Conservation (phyloP, 1,139 yeast genomes). For the Geotrichum phurueaensis region DNA sequence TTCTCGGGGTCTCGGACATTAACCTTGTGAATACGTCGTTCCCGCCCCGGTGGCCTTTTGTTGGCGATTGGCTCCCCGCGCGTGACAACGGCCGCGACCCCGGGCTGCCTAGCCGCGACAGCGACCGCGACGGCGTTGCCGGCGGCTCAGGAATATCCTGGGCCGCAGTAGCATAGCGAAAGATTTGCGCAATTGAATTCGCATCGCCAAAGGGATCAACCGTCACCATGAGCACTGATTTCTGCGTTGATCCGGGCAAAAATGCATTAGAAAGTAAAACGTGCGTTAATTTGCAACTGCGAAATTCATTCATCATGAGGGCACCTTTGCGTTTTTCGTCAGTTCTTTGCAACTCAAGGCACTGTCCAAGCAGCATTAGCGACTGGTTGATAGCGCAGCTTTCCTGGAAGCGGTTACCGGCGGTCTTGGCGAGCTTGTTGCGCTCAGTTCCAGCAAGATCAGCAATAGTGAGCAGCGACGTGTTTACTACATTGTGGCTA, state of each 20-base stretch:
- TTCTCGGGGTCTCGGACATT: neutral
- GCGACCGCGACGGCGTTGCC: slow-evolving; percentile 18
- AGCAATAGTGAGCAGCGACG: slow-evolving; percentile 38
- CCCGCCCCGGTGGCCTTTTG: slow-evolving; percentile 6
- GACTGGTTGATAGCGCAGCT: slow-evolving; percentile 44
- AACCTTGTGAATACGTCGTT: neutral
- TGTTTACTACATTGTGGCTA: slow-evolving; percentile 13
- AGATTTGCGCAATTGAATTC: slow-evolving; percentile 49
- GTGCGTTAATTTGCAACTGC: slow-evolving; percentile 46
- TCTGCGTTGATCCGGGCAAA: slow-evolving; percentile 32
- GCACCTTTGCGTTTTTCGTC: slow-evolving; percentile 32
- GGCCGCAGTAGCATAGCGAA: slow-evolving; percentile 40
- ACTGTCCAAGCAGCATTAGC: slow-evolving; percentile 45
- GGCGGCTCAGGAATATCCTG: slow-evolving; percentile 28
- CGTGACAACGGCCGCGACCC: slow-evolving; percentile 10
- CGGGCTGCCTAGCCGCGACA: slow-evolving; percentile 10
- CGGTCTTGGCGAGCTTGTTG: slow-evolving; percentile 41
- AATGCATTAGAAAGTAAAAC: slow-evolving; percentile 44
- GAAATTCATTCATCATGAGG: slow-evolving; percentile 25
- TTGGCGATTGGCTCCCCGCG: slow-evolving; percentile 1
- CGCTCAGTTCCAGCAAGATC: slow-evolving; percentile 51
- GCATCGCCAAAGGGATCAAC: slow-evolving; percentile 60
- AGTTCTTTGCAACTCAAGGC: slow-evolving; percentile 33
- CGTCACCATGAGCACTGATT: slow-evolving; percentile 42
- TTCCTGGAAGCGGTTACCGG: slow-evolving; percentile 41